Conservation (phyloP, 202 grass and related monocot genomes). For the Zoysia matrella region DNA sequence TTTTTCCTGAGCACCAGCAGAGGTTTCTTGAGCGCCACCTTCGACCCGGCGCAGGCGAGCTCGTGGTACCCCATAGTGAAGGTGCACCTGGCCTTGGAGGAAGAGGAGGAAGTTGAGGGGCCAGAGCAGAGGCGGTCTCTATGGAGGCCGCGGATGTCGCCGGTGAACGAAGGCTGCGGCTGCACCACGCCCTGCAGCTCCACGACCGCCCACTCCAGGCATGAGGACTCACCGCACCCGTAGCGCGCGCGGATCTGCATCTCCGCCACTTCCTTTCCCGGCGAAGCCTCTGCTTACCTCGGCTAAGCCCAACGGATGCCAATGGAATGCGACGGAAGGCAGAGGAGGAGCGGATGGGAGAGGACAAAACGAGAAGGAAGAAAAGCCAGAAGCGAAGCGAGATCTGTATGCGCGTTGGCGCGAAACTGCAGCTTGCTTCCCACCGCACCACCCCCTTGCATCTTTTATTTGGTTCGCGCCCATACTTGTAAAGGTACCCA, state of each 20-base stretch:
- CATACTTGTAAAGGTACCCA: too few species aligned
- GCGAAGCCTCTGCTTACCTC: not conserved
- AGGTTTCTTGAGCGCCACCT: conserved; percentile 84
- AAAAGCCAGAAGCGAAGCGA: not conserved
- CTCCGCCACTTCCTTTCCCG: not conserved
- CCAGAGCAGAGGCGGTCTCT: conserved; percentile 77
- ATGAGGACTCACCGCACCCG: conserved; percentile 62
- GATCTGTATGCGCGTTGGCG: conserved; percentile 20
- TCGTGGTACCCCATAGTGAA: conserved; percentile 93
- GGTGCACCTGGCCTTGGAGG: conserved; percentile 58
- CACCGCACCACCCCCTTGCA: not conserved
- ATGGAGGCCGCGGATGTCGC: conserved; percentile 76
- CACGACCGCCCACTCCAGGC: conserved; percentile 83
- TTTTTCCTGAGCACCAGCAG: conserved; percentile 78
- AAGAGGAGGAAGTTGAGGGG: conserved; percentile 46
- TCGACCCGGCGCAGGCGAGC: conserved; percentile 57
- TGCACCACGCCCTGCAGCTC: conserved; percentile 91
- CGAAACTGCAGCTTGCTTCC: conserved; percentile 25
- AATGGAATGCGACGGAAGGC: not conserved
- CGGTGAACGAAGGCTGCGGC: conserved; percentile 60
- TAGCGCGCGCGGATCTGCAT: conserved; percentile 81
- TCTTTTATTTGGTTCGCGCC: too few species aligned
- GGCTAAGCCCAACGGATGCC: not conserved
- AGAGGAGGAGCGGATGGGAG: not conserved
- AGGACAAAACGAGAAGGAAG: not conserved